phyloP scores from a whole-genome alignment of 306 rosid genomes.

The Leucaena leucocephala region DNA sequence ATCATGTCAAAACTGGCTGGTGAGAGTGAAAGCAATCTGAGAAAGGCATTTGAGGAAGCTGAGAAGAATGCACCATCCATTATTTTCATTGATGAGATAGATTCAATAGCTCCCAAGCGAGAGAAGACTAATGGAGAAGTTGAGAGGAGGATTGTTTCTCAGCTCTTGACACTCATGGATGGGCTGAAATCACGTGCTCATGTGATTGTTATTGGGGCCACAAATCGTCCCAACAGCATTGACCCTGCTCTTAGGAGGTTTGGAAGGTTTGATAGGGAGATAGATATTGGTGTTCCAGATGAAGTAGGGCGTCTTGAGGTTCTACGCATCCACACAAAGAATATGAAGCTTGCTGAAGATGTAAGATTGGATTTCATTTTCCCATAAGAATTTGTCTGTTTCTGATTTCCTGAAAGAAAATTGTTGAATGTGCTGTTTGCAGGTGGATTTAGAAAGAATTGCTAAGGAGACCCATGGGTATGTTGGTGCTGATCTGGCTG shows the following conservation, averaged over 20 bases:
- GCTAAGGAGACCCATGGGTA: slow-evolving; percentile 92
- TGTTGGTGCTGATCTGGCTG: slow-evolving; percentile 97
- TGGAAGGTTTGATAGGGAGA: slow-evolving; percentile 97
- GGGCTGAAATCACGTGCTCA: slow-evolving; percentile 92
- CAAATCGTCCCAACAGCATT: slow-evolving; percentile 95
- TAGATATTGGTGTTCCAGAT: slow-evolving; percentile 95
- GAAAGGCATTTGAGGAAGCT: slow-evolving; percentile 99
- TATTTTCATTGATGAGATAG: slow-evolving; percentile 92
- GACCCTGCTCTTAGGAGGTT: slow-evolving; percentile 98
- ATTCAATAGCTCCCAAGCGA: slow-evolving; percentile 95
- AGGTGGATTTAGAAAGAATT: slow-evolving; percentile 95
- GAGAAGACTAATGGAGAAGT: slow-evolving; percentile 99
- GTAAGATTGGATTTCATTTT: slow-evolving; percentile 46
- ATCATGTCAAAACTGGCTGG: slow-evolving; percentile 97
- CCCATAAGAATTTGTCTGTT: slow-evolving; percentile 1
- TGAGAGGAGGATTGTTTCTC: slow-evolving; percentile 96
- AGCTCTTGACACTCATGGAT: slow-evolving; percentile 96
- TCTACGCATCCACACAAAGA: slow-evolving; percentile 94
- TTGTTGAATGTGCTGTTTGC: slow-evolving; percentile 22
- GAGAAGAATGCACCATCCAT: slow-evolving; percentile 99
- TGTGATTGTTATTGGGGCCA: slow-evolving; percentile 96
- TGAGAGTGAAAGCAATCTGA: slow-evolving; percentile 96
- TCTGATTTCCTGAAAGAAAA: slow-evolving; percentile 1
- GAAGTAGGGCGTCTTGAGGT: slow-evolving; percentile 97
- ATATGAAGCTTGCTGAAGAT: slow-evolving; percentile 96